Evolutionary conservation across 2,329 filamentous ascomycete genomes (phyloP).

Genomic region (Diplodia scrobiculata): DNA sequence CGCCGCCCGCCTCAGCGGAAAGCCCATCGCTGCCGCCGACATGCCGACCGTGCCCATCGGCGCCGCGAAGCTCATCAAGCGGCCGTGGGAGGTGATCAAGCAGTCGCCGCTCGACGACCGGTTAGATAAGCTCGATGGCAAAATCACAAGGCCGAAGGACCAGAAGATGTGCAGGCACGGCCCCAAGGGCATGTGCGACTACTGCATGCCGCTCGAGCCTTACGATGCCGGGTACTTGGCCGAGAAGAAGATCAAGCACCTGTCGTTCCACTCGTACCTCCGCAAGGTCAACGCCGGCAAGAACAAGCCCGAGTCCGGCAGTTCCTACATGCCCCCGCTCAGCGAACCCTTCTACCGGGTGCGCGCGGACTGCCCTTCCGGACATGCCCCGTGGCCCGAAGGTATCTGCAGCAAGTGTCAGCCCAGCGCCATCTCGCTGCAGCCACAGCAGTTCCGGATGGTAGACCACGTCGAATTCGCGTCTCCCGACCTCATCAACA

Average conservation of each 20-base stretch:
- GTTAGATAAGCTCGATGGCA: slow-evolving; percentile 85
- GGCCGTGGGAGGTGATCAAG: slow-evolving; percentile 88
- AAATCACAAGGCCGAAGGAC: slow-evolving; percentile 75
- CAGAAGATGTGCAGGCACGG: slow-evolving; percentile 91
- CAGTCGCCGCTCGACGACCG: slow-evolving; percentile 86
- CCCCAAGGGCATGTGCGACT: slow-evolving; percentile 97
- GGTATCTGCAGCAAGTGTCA: slow-evolving; percentile 99
- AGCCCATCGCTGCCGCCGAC: slow-evolving; percentile 69
- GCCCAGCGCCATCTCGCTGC: slow-evolving; percentile 91
- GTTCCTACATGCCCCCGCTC: slow-evolving; percentile 93
- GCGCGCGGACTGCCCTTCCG: slow-evolving; percentile 83
- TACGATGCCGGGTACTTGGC: slow-evolving; percentile 85
- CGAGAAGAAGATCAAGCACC: slow-evolving; percentile 98
- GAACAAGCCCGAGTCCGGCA: slow-evolving; percentile 91
- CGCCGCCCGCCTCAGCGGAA: slow-evolving; percentile 68
- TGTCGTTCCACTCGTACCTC: slow-evolving; percentile 92
- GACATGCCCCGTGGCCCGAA: slow-evolving; percentile 90
- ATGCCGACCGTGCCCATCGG: slow-evolving; percentile 62
- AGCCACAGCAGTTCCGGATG: slow-evolving; percentile 92
- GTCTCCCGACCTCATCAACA: slow-evolving; percentile 78
- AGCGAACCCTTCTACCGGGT: slow-evolving; percentile 92
- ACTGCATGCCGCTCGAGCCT: slow-evolving; percentile 95
- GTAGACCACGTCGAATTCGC: slow-evolving; percentile 98
- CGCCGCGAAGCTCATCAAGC: slow-evolving; percentile 68
- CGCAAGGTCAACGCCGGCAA: slow-evolving; percentile 94